Percentiles rank a stretch among this genome's conserved stretches.
Evolutionary conservation across 495 filamentous ascomycete species (phyloP).

Genomic region (Delitschia confertaspora): DNA sequence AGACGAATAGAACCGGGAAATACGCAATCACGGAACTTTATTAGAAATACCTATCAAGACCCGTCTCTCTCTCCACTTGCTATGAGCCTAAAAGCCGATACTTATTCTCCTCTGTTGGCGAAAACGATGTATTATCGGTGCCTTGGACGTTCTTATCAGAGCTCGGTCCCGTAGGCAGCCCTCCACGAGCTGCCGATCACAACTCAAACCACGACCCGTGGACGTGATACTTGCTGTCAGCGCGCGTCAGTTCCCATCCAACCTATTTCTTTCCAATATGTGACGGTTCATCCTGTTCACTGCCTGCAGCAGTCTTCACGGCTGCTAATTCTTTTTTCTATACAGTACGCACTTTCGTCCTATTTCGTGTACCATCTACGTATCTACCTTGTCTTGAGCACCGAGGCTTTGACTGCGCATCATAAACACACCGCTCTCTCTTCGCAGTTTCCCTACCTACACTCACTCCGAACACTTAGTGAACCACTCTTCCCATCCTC

Average conservation of each 20-base stretch:
- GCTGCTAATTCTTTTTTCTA: background rate
- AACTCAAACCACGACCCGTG: conserved; percentile 3
- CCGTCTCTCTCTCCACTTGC: too few relatives aligned
- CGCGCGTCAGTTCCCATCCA: conserved; percentile 23
- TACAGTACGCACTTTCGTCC: too few relatives aligned
- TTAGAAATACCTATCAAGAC: too few relatives aligned
- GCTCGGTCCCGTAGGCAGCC: conserved; percentile 5
- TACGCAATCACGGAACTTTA: too few relatives aligned
- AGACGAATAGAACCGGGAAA: too few relatives aligned
- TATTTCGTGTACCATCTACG: too few relatives aligned
- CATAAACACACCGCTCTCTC: background rate
- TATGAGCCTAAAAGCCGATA: too few relatives aligned
- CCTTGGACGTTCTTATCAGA: conserved; percentile 22
- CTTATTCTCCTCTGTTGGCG: too few relatives aligned
- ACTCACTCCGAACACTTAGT: background rate
- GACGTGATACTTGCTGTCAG: conserved; percentile 21
- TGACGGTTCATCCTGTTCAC: conserved; percentile 16
- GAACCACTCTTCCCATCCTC: background rate
- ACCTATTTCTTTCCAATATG: conserved; percentile 25
- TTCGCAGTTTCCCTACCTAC: background rate
- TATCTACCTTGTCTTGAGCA: too few relatives aligned
- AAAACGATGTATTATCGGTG: conserved; percentile 13
- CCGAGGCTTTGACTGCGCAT: background rate
- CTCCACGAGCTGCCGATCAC: background rate
- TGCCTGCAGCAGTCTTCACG: conserved; percentile 22